These are phyloP conservation scores for Herpetospermum pedunculosum DNA, from an alignment of 306 rosid species.

Conservation along the genomic window DNA sequence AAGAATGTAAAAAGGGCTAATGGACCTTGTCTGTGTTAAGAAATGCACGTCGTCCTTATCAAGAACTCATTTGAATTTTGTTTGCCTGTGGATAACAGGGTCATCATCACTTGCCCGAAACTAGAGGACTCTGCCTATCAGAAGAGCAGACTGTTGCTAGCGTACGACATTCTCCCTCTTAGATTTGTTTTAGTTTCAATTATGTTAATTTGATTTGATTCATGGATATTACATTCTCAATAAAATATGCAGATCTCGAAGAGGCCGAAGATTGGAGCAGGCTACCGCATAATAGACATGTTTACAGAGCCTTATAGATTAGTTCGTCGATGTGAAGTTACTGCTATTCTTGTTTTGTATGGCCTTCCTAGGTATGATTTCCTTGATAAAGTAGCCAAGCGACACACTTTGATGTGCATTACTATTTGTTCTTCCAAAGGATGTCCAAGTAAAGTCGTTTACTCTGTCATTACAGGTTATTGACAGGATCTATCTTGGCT, in stretches of 20 bases:
- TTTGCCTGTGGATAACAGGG: slow-evolving; percentile 37
- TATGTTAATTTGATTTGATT: background rate
- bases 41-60: background rate
- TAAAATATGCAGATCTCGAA: slow-evolving; percentile 44
- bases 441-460: background rate
- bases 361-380: slow-evolving; percentile 84
- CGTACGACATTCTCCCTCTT: slow-evolving; percentile 27
- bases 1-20: slow-evolving; percentile 48
- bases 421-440: background rate
- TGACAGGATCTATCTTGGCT: slow-evolving; percentile 93
- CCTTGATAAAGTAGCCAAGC: background rate
- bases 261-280: slow-evolving; percentile 79
- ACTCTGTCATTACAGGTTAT: slow-evolving; percentile 34
- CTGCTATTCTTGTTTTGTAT: slow-evolving; percentile 86
- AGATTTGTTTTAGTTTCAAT: background rate
- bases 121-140: slow-evolving; percentile 95
- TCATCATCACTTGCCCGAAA: slow-evolving; percentile 95
- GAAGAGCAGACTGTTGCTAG: slow-evolving; percentile 91
- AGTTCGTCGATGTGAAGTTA: slow-evolving; percentile 79
- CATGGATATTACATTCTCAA: background rate
- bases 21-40: background rate
- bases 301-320: slow-evolving; percentile 80
- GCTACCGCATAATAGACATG: slow-evolving; percentile 67
- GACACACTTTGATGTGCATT: background rate
- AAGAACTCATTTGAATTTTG: slow-evolving; percentile 10